These are phyloP conservation scores for Coix lacrymajobi DNA, from an alignment of 176 grass and related monocot species.

Conservation along the genomic window DNA sequence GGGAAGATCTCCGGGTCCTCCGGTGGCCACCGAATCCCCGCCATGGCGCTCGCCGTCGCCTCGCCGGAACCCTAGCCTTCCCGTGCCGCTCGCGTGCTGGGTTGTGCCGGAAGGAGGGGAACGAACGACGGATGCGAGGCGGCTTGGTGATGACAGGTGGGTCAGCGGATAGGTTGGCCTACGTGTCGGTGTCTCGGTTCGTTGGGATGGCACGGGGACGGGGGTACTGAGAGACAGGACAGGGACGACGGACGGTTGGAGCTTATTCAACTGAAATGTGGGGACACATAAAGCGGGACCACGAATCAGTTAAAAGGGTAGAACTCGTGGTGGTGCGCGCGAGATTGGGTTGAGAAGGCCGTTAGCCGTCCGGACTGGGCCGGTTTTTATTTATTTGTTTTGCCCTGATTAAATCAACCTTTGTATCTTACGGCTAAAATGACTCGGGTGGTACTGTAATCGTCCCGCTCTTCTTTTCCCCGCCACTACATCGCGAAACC, in stretches of 20 bases:
- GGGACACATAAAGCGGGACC: background rate
- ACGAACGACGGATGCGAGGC: conserved; percentile 20
- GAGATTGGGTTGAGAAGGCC: conserved; percentile 6
- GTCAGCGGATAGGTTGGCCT: background rate
- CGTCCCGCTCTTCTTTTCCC: too few relatives aligned
- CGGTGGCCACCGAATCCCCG: conserved; percentile 78
- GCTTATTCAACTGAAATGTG: background rate
- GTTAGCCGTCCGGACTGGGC: conserved; percentile 6
- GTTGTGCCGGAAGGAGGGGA: conserved; percentile 3
- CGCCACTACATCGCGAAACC: too few relatives aligned
- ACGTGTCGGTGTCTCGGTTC: conserved; percentile 1
- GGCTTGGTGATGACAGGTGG: conserved; percentile 6
- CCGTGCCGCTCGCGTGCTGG: background rate
- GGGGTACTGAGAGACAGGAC: background rate
- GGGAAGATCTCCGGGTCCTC: conserved; percentile 71
- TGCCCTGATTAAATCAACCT: background rate
- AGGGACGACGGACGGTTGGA: fast-evolving
- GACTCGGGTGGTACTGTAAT: too few relatives aligned
- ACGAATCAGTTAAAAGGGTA: background rate
- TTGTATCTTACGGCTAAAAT: too few relatives aligned
- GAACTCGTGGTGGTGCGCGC: fast-evolving
- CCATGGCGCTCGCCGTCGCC: conserved; percentile 36
- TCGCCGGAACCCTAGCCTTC: conserved; percentile 33
- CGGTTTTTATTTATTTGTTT: background rate
- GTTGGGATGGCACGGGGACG: background rate